Conservation (phyloP, 257 asterid genomes). For the Solanum tacnaense region DNA sequence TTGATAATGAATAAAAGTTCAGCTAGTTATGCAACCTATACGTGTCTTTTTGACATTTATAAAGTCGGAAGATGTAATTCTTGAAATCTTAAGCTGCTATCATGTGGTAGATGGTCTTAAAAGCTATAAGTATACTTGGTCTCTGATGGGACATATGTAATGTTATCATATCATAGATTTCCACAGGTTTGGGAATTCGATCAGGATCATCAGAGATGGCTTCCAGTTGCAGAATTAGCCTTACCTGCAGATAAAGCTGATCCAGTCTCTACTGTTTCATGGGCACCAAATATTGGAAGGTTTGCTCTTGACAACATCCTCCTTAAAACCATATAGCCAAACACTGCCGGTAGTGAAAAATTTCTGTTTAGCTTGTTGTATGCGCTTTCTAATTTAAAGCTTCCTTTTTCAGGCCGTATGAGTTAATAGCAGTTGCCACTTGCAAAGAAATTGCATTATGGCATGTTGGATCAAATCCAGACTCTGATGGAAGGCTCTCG, state of each 20-base stretch:
- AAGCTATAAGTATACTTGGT: background rate
- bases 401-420: constrained; percentile 65
- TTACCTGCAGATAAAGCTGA: constrained; percentile 58
- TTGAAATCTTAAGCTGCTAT: background rate
- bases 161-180: constrained; percentile 7
- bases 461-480: constrained; percentile 77
- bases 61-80: background rate
- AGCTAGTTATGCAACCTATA: background rate
- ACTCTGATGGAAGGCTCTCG: constrained; percentile 67
- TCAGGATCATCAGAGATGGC: constrained; percentile 95
- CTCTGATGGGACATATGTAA: background rate
- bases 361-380: background rate
- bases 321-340: background rate
- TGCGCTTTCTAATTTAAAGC: background rate
- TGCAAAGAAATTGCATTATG: constrained; percentile 72
- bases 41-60: background rate
- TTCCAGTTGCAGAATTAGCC: constrained; percentile 97
- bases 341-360: background rate
- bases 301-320: background rate
- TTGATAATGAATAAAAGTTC: background rate
- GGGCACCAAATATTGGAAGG: constrained; percentile 97
- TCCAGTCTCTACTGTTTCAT: constrained; percentile 62
- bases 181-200: constrained; percentile 95
- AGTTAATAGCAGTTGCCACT: constrained; percentile 81
- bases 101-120: background rate